phyloP scores from a whole-genome alignment of 2,329 filamentous ascomycete genomes.

The Apiospora arundinis region DNA sequence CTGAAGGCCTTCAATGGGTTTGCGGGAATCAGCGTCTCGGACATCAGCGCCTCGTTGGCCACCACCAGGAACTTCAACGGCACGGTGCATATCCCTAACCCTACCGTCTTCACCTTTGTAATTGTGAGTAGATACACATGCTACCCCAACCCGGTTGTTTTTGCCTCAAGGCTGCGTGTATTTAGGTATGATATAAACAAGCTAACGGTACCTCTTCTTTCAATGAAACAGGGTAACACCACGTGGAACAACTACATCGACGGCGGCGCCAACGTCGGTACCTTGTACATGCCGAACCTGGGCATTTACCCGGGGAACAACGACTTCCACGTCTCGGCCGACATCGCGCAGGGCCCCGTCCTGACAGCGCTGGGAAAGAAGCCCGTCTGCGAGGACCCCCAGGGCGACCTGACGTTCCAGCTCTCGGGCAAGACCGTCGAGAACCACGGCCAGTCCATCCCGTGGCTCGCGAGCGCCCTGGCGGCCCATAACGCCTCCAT shows the following conservation, averaged over 20 bases:
- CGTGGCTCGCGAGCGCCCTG: conserved; percentile 64
- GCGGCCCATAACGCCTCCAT: conserved; percentile 57
- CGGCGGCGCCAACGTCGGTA: conserved; percentile 58
- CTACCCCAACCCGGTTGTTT: neutral
- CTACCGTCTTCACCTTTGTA: conserved; percentile 67
- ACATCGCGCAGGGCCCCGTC: conserved; percentile 56
- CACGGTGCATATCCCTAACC: conserved; percentile 66
- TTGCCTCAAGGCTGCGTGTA: neutral
- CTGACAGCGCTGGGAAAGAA: conserved; percentile 48
- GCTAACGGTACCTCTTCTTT: neutral
- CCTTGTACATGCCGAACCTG: conserved; percentile 60
- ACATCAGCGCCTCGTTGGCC: conserved; percentile 54
- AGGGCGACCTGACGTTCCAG: conserved; percentile 60
- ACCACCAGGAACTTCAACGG: conserved; percentile 65
- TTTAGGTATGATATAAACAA: conserved; percentile 2
- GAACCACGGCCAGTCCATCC: conserved; percentile 57
- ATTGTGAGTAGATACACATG: conserved; percentile 54
- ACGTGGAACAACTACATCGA: conserved; percentile 63
- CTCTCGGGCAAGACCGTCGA: conserved; percentile 59
- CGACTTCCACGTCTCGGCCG: conserved; percentile 59
- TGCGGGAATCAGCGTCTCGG: conserved; percentile 57
- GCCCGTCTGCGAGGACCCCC: conserved; percentile 55
- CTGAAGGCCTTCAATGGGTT: conserved; percentile 62
- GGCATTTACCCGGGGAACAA: conserved; percentile 65
- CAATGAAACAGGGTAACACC: conserved; percentile 60